phyloP scores from a whole-genome alignment of 2,329 filamentous ascomycete species.

The Zalaria obscura region DNA sequence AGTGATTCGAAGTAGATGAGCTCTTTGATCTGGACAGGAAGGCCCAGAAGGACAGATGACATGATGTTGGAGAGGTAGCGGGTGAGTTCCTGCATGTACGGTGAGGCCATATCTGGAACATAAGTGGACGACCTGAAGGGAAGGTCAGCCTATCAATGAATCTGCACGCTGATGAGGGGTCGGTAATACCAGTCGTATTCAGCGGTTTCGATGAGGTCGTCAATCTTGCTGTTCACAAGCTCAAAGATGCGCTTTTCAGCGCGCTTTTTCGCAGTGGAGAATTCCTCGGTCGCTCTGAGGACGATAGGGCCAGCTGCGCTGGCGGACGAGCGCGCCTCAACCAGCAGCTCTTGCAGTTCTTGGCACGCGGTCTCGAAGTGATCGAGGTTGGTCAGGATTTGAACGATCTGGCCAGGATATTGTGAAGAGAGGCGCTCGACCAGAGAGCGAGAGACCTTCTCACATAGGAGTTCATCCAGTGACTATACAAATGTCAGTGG shows the following conservation, averaged over 20 bases:
- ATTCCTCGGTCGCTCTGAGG: conserved; percentile 71
- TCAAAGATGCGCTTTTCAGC: conserved; percentile 98
- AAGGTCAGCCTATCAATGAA: neutral
- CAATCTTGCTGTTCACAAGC: conserved; percentile 95
- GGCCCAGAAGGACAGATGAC: conserved; percentile 79
- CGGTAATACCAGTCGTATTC: conserved; percentile 75
- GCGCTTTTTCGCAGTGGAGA: conserved; percentile 81
- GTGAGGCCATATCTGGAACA: conserved; percentile 60
- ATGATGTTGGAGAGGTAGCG: conserved; percentile 91
- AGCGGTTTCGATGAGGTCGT: conserved; percentile 89
- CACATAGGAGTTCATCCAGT: conserved; percentile 84
- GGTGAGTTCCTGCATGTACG: conserved; percentile 91
- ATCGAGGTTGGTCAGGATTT: conserved; percentile 94
- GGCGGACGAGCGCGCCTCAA: conserved; percentile 68
- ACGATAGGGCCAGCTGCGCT: conserved; percentile 68
- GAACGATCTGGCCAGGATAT: conserved; percentile 93
- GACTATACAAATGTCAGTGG: conserved; percentile 37
- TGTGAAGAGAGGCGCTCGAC: conserved; percentile 81
- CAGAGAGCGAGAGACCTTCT: conserved; percentile 81
- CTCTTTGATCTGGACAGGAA: conserved; percentile 94
- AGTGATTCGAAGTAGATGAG: conserved; percentile 96
- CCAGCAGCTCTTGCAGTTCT: conserved; percentile 76
- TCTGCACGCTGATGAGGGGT: neutral
- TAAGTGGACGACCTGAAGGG: conserved; percentile 39
- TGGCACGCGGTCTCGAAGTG: conserved; percentile 90